A percentile compares a stretch with the other conserved stretches of the same genome.
Conservation (phyloP, 257 asterid genomes). For the Nyctanthes arbortristis region DNA sequence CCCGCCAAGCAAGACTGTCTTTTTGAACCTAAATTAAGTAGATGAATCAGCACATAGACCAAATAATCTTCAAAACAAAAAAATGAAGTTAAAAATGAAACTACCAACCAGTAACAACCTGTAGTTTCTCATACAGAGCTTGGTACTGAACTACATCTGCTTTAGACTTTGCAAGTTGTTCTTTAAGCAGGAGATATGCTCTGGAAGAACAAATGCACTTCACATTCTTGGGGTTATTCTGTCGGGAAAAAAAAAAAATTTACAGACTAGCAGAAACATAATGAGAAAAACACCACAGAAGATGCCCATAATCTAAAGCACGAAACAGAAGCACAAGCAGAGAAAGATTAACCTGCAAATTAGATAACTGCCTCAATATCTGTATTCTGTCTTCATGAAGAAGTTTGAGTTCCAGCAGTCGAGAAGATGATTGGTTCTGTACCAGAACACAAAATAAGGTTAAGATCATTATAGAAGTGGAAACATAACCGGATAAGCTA, state of each 20-base stretch:
- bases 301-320: background rate
- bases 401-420: constrained; percentile 64
- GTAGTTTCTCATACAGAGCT: constrained; percentile 80
- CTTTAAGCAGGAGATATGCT: constrained; percentile 68
- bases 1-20: constrained; percentile 86
- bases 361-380: constrained; percentile 63
- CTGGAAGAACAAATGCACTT: constrained; percentile 69
- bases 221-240: constrained; percentile 76
- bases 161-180: constrained; percentile 80
- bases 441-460: constrained; percentile 20
- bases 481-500: constrained; percentile 21
- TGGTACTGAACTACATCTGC: constrained; percentile 67
- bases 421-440: constrained; percentile 72
- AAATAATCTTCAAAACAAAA: constrained; percentile 16
- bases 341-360: constrained; percentile 66
- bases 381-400: constrained; percentile 84
- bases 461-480: constrained; percentile 1
- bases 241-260: constrained; percentile 38
- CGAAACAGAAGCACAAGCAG: constrained; percentile 12
- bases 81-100: constrained; percentile 30
- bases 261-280: constrained; percentile 23
- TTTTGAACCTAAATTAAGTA: constrained; percentile 64
- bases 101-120: constrained; percentile 63
- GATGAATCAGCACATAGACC: constrained; percentile 21
- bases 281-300: constrained; percentile 15